Evolutionary conservation across 805 yeast species (phyloP).

Genomic region (Naumovozyma dairenensis): DNA sequence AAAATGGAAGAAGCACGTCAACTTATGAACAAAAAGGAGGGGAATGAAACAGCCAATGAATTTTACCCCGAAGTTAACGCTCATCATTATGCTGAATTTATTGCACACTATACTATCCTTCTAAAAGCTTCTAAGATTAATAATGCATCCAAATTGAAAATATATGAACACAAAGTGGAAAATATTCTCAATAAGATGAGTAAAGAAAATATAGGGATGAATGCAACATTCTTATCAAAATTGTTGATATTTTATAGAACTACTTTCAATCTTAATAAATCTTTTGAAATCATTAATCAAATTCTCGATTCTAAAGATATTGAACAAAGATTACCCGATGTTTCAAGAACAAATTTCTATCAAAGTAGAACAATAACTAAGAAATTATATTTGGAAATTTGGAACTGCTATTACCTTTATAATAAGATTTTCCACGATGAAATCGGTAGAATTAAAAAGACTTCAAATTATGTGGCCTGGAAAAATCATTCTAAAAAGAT

Average conservation of each 20-base stretch:
- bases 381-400: constrained; percentile 26
- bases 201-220: constrained; percentile 22
- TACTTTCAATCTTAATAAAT: constrained; percentile 23
- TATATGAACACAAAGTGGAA: constrained; percentile 17
- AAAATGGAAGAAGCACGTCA: constrained; percentile 29
- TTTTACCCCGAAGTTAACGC: constrained; percentile 31
- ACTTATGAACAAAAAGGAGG: constrained; percentile 8
- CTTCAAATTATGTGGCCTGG: constrained; percentile 10
- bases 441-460: constrained; percentile 7
- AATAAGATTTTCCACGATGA: constrained; percentile 7
- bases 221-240: constrained; percentile 32
- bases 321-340: constrained; percentile 7
- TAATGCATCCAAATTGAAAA: neutral
- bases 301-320: constrained; percentile 15
- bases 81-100: constrained; percentile 34
- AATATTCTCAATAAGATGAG: constrained; percentile 26
- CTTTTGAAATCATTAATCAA: constrained; percentile 29
- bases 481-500: constrained; percentile 5
- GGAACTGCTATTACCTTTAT: constrained; percentile 22
- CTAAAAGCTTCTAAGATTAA: neutral
- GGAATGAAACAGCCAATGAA: neutral
- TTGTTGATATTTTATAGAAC: constrained; percentile 28
- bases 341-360: constrained; percentile 2
- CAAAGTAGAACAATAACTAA: constrained; percentile 10
- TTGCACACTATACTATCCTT: constrained; percentile 27